Base-by-base conservation (phyloP, 2,329 filamentous ascomycete genomes). In the Thelonectria olida region DNA sequence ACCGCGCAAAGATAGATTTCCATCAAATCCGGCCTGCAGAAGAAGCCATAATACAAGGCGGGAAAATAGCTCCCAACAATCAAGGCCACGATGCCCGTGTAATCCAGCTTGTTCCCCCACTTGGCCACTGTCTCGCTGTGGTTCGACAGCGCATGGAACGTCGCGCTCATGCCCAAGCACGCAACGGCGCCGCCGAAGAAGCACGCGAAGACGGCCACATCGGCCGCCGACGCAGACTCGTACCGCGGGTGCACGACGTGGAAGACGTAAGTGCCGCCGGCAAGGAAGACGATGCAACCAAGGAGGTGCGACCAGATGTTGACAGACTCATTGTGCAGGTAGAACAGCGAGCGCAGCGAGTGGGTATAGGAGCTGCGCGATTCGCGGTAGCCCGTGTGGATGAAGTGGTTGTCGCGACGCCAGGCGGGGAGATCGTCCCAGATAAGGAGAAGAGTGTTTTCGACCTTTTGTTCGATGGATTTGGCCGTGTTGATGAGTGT, bases 61-160 rank as follows among this genome's bases (percentile, higher is more conserved):
- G 96, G 94, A 45, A 98, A 87, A 73, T 95, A 97, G 74, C 91
- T 95, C 7, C 96, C 96, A 67, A 95, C 92, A 61, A 98, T 98
- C 67, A 99, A 81, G 49, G 90, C 87, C 27, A 98, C 92, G 69
- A 99, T 99, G 7, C 96, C 96, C 5, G 95, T 87, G 75, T 99
- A 98, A 75, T 99, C 96, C 58, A 98, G 81, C 76, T 97, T 92
- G 75, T 98, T 98, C 10, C 94, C 94, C 82, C 93, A 92, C 63
- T 87, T 89, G 2, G 91, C 89, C 13, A 97, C 92, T 2, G 79
- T 78, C 36, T 88, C 86, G 17, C 92, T 96, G 76, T 99, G 96
- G 67, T 97, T 97, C 20, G 85, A 88, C 48, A 97, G 85, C 2
- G 92, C 86, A 75, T 99, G 96, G 74, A 89, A 99, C 3, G 90